Base-by-base conservation (phyloP, 495 filamentous ascomycete genomes). In the Hyaloscypha hepaticicola region DNA sequence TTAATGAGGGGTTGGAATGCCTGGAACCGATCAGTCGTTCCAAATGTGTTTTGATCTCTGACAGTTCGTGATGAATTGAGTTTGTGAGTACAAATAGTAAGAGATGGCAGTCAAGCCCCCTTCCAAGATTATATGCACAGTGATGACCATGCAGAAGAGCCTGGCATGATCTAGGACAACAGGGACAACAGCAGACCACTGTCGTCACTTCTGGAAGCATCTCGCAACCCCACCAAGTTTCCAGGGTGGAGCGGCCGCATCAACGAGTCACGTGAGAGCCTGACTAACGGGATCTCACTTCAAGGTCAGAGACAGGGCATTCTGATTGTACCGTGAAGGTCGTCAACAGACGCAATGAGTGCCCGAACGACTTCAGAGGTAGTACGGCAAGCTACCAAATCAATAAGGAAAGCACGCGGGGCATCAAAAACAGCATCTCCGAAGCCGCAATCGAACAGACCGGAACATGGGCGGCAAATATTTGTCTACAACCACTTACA, bases 401-500 rank as follows among this genome's bases (percentile, higher is more conserved):
- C 34, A 22, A n/a, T 58, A 16, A 29, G 61, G 11, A 58, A 52
- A 34, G 56, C 55, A 1, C 53, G 67, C 12, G 48, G 49, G 61
- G 51, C 48, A 7, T 56, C 67, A 1, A 64, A 48, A 31, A 53
- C 21, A 3, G 25, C 55, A 22, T 27, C 59, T 8, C n/a, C 28
- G n/a, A 14, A 50, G 24, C 61, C 38, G 55, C 26, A 60, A 14
- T 45, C 38, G 38, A 45, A 45, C 38, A 45, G 38, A 19, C 41
- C 56, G 45, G 63, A 68, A 38, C 31, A 84, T 74, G 89, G 85
- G 76, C 87, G 79, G 75, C 80, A 90, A 72, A 90, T 99, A 77
- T 99, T 85, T 78, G 81, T 91, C 73, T 96, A 89, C 78, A 83
- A 83, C 74, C 88, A 99, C 75, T 81, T 93, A 63, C 80, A 87